phyloP scores from a whole-genome alignment of 164 flowering plant genomes.

The Malania oleifera region DNA sequence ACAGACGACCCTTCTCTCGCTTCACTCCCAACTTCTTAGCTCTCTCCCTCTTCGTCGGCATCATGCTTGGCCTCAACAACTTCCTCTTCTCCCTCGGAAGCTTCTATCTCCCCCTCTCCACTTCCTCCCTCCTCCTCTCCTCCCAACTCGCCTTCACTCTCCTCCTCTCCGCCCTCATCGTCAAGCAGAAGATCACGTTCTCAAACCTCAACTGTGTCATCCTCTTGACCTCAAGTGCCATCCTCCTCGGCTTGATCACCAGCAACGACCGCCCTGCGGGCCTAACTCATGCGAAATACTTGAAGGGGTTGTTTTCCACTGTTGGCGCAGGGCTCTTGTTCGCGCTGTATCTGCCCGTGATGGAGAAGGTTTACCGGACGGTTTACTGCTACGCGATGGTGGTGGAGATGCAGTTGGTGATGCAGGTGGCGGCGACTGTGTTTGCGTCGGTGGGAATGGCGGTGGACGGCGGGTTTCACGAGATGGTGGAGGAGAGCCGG shows the following conservation, averaged over 20 bases:
- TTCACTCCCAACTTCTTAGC: slow-evolving; percentile 27
- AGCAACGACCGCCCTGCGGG: slow-evolving; percentile 41
- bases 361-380: slow-evolving; percentile 37
- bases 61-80: slow-evolving; percentile 61
- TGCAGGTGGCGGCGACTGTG: slow-evolving; percentile 51
- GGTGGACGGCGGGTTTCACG: slow-evolving; percentile 38
- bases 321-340: slow-evolving; percentile 62
- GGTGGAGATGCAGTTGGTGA: slow-evolving; percentile 72
- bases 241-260: slow-evolving; percentile 46
- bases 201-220: slow-evolving; percentile 62
- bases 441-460: slow-evolving; percentile 66
- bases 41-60: slow-evolving; percentile 36
- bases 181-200: slow-evolving; percentile 53
- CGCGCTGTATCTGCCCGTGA: slow-evolving; percentile 59
- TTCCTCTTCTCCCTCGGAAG: slow-evolving; percentile 63
- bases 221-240: slow-evolving; percentile 48
- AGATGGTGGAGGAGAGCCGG: slow-evolving; percentile 43
- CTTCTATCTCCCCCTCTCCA: slow-evolving; percentile 70
- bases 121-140: slow-evolving; percentile 60
- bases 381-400: slow-evolving; percentile 47
- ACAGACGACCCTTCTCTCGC: slow-evolving; percentile 38
- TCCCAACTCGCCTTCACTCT: slow-evolving; percentile 67
- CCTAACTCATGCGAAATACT: slow-evolving; percentile 33
- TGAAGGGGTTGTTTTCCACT: slow-evolving; percentile 52
- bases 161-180: slow-evolving; percentile 53